Conservation (phyloP, 2,329 filamentous ascomycete species). For the Penicillium hordei region DNA sequence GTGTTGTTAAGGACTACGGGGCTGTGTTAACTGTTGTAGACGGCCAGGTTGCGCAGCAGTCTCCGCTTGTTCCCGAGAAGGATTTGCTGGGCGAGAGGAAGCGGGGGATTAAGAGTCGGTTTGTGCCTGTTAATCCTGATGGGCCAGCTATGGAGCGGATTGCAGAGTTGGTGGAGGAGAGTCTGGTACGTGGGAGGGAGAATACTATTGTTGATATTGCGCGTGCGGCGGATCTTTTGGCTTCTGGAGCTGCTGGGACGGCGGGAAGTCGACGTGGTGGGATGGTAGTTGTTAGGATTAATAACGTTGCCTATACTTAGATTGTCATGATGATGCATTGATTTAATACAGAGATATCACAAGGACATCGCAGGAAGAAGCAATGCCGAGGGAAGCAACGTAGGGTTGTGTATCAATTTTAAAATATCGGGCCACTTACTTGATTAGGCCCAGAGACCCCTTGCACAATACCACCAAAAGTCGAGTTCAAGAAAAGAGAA, state of each 20-base stretch:
- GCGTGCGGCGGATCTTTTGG: constrained; percentile 37
- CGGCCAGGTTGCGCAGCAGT: constrained; percentile 24
- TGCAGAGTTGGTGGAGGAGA: constrained; percentile 36
- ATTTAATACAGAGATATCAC: not conserved
- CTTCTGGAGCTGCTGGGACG: constrained; percentile 29
- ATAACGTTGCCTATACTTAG: constrained; percentile 12
- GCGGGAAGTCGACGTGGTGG: constrained; percentile 29
- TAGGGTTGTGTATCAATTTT: not conserved
- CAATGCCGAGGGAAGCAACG: not conserved
- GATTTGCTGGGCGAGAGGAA: constrained; percentile 22
- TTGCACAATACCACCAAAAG: not conserved
- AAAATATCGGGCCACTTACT: constrained; percentile 5
- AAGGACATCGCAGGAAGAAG: not conserved
- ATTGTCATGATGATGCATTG: constrained; percentile 1
- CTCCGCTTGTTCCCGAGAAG: constrained; percentile 12
- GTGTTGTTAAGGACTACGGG: constrained; percentile 37
- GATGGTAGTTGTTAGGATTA: constrained; percentile 38
- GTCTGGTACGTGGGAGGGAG: constrained; percentile 36
- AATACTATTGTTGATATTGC: constrained; percentile 37
- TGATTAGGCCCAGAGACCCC: not conserved
- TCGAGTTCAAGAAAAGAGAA: constrained; percentile 7
- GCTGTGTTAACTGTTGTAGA: constrained; percentile 38
- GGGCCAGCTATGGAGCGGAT: constrained; percentile 35
- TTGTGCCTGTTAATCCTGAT: constrained; percentile 41
- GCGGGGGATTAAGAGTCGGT: constrained; percentile 31